Percentiles rank a stretch among this genome's conserved stretches.
phyloP scores from a whole-genome alignment of 2,329 filamentous ascomycete genomes.

The Aschersonia sp. region DNA sequence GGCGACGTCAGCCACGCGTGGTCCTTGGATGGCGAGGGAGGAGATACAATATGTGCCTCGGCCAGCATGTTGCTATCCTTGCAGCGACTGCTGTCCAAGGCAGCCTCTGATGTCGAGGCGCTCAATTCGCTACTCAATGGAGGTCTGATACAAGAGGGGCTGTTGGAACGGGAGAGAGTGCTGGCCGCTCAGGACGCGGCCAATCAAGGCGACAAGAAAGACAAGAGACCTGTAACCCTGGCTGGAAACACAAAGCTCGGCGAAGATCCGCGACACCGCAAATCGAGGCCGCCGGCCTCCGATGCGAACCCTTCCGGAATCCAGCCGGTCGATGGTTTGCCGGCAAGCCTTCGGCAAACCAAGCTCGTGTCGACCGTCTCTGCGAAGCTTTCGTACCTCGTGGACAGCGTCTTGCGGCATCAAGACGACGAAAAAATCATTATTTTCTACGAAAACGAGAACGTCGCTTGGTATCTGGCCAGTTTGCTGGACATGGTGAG shows the following conservation, averaged over 20 bases:
- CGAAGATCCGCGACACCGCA: constrained; percentile 16
- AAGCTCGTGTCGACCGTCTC: constrained; percentile 68
- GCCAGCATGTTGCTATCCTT: constrained; percentile 34
- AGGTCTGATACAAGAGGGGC: constrained; percentile 26
- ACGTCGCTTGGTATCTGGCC: constrained; percentile 74
- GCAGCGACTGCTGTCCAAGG: constrained; percentile 36
- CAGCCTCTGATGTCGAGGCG: constrained; percentile 25
- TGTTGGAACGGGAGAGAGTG: constrained; percentile 19
- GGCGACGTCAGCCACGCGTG: constrained; percentile 44
- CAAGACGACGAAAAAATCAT: constrained; percentile 71
- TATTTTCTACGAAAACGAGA: constrained; percentile 83
- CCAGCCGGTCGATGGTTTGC: constrained; percentile 10
- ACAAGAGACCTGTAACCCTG: constrained; percentile 12
- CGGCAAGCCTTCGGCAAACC: constrained; percentile 39
- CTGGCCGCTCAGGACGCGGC: constrained; percentile 6
- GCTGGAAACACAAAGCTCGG: constrained; percentile 30
- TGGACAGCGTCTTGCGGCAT: constrained; percentile 56
- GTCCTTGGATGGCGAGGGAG: constrained; percentile 44
- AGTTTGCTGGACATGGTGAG: constrained; percentile 61
- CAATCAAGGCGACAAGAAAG: constrained; percentile 4
- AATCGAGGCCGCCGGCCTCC: constrained; percentile 16
- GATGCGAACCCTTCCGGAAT: constrained; percentile 8
- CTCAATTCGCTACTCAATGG: constrained; percentile 33
- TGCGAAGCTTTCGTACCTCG: constrained; percentile 73
- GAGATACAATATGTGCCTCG: constrained; percentile 34